Evolutionary conservation across 106 monocot genomes (phyloP), one percentile per base, ranked within the genome.

Genomic region (Acanthochlamys bracteata): DNA sequence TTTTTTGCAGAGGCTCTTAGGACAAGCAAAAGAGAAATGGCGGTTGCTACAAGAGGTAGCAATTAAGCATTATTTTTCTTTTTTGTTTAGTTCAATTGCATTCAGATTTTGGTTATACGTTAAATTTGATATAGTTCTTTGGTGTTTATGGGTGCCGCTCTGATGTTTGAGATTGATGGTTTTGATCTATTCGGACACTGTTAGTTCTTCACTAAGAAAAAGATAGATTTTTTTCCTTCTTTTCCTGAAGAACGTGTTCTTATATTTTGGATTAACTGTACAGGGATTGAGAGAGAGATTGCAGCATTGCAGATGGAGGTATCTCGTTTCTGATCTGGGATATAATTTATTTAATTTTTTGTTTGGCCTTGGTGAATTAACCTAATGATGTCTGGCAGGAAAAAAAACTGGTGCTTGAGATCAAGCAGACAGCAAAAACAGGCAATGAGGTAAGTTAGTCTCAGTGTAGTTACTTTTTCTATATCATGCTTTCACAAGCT

Each of bases 341-440:
- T 14, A 24, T 24, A 39, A 4, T 17, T 66, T 27, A 8, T 26
- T 21, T 43, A 23, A 25, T 57, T 41, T 12, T 25, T 51, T 22
- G 20, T 61, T 57, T 25, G 2, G 65, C 12, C 49, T 57, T 42
- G 21, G 67, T 67, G 39, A 13, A 40, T 51, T 9, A 13, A 41
- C 41, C 11, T 58, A 24, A 57, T 70, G 25, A 24, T 33, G 33
- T 33, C 33, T 83, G 59, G 27, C 89, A 96, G 87, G 95, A 96
- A 69, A 96, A 84, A 57, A 96, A 83, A 42, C 74, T 90, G 70
- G 95, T 96, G 14, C 82, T 84, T 20, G 90, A 96, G 78, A 96
- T 90, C 20, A 96, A 96, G 80, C 78, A 83, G 72, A 90, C 90
- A 51, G 90, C 95, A 45, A 84, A 96, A 52, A 90, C 86, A 41